Percentiles rank a stretch among this genome's conserved stretches.
These are phyloP conservation scores for Eucalyptus dawsonii DNA, from an alignment of 345 rosid species.

Conservation along the genomic window DNA sequence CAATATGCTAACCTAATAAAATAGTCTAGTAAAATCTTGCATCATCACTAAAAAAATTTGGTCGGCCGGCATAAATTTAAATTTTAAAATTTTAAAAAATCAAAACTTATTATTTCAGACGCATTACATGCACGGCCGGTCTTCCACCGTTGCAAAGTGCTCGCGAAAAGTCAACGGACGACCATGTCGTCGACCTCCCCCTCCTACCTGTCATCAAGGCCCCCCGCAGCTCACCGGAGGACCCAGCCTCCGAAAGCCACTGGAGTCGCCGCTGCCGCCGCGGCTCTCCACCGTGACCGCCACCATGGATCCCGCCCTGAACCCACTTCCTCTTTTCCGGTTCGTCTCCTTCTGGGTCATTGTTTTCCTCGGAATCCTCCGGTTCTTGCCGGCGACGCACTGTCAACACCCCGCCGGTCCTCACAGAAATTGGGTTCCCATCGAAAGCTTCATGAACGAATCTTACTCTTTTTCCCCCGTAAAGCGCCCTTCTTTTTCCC, in stretches of 20 bases:
- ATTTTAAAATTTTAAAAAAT: neutral
- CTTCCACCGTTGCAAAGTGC: neutral
- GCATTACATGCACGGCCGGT: neutral
- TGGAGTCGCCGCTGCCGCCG: too few relatives aligned
- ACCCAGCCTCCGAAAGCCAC: neutral
- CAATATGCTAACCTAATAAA: neutral
- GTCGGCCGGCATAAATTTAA: neutral
- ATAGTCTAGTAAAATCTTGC: neutral
- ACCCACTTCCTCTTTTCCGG: neutral
- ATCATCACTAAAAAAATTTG: neutral
- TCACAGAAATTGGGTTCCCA: constrained; percentile 16
- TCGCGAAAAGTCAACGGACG: neutral
- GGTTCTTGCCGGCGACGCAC: constrained; percentile 25
- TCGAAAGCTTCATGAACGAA: neutral
- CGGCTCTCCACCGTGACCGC: neutral
- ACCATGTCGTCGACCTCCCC: neutral
- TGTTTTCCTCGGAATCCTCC: constrained; percentile 9
- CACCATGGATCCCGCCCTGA: neutral
- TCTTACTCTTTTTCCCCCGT: constrained; percentile 1
- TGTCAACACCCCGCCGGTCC: constrained; percentile 17
- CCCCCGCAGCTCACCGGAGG: neutral
- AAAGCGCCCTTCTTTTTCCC: neutral
- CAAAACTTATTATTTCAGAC: neutral
- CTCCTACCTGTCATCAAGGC: neutral
- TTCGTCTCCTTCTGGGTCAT: constrained; percentile 6